Evolutionary conservation across 139 green algal species (phyloP).

Genomic region (Tetratostichococcus sp.): DNA sequence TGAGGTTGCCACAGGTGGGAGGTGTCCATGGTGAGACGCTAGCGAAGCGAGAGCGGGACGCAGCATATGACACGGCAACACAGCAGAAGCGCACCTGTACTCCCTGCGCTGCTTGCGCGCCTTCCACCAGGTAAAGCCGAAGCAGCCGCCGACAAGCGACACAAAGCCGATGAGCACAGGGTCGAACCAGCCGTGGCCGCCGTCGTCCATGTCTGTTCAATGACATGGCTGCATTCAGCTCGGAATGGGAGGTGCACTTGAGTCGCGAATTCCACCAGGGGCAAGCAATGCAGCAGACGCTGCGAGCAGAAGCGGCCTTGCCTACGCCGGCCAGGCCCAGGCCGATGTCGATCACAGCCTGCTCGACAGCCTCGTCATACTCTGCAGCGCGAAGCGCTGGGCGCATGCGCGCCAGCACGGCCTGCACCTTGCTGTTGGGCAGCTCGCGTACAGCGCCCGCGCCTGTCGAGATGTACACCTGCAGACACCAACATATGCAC

Average conservation of each 20-base stretch:
- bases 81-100: not conserved
- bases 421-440: slow-evolving; percentile 16
- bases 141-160: not conserved
- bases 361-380: slow-evolving; percentile 46
- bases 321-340: slow-evolving; percentile 33
- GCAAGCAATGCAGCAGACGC: too few species aligned
- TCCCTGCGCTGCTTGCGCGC: not conserved
- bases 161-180: not conserved
- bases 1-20: too few species aligned
- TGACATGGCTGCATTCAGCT: too few species aligned
- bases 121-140: not conserved
- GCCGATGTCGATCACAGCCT: slow-evolving; percentile 44
- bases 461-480: slow-evolving; percentile 44
- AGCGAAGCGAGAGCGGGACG: too few species aligned
- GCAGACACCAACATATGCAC: too few species aligned
- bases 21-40: too few species aligned
- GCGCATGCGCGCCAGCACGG: slow-evolving; percentile 36
- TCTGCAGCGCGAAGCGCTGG: slow-evolving; percentile 26
- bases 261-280: too few species aligned
- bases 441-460: slow-evolving; percentile 19
- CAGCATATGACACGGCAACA: not conserved
- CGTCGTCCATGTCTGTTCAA: not conserved
- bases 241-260: too few species aligned
- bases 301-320: too few species aligned
- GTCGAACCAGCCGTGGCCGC: not conserved